Evolutionary conservation across 169 alveolate species (phyloP), one percentile per base, ranked within the genome.

Genomic region (Plasmodium knowlesi): DNA sequence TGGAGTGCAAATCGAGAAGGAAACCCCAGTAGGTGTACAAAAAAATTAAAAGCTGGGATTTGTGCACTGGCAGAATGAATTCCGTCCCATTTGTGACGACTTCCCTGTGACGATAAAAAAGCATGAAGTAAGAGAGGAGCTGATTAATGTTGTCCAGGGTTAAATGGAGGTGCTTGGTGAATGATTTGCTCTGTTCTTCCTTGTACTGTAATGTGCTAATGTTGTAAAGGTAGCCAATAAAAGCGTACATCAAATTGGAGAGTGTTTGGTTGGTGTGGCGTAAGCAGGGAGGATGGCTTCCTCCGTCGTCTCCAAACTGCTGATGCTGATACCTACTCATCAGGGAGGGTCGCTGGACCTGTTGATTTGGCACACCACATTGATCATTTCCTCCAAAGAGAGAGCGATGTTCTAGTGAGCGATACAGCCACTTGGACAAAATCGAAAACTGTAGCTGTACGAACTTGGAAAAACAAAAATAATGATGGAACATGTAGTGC

Each of bases 31-130:
- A 86, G n/a, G 85, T 86, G 71, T 86, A 86, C n/a, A 86, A 50
- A 74, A 86, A 86, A 53, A 78, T 86, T 46, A 86, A 54, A 32
- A 86, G 86, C 57, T 86, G 93, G 25, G 93, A 86, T 78, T 86
- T 86, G 61, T 86, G 93, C n/a, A 86, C 25, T 14, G 93, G 85
- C 22, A 86, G 37, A 22, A 86, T 53, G 80, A 86, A 86, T 6
- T 50, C 3, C 4, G 76, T 1, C 5, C 46, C 30, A 74, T 12
- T 46, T 73, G 82, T 12, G 22, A 86, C 16, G 41, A 76, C 43
- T 34, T 16, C 28, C 67, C 74, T 76, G 80, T 86, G 78, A 32
- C 41, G 61, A 76, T 86, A 86, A 74, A 86, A 76, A 32, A 86
- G 70, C 28, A 32, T 73, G 81, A 86, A 86, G 41, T 50, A 70